phyloP scores from a whole-genome alignment of 176 grass and related monocot genomes.

The Cenchrus purpureus region DNA sequence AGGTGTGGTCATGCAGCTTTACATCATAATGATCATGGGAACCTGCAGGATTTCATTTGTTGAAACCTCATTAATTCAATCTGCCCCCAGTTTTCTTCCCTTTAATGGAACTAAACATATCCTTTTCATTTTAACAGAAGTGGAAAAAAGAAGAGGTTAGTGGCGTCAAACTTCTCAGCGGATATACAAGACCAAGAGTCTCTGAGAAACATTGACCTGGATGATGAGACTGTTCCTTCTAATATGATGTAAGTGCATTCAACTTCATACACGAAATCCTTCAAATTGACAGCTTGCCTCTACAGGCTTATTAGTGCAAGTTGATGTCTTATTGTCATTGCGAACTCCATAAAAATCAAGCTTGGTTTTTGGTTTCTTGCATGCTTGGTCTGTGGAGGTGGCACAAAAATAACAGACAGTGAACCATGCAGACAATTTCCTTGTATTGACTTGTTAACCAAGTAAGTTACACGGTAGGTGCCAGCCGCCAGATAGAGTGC shows the following conservation, averaged over 20 bases:
- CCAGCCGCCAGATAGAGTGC: neutral
- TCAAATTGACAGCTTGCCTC: neutral
- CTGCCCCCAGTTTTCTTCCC: neutral
- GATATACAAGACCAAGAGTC: slow-evolving; percentile 38
- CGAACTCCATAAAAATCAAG: neutral
- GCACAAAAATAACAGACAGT: neutral
- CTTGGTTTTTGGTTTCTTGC: slow-evolving; percentile 12
- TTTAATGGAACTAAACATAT: neutral
- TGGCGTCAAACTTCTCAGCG: slow-evolving; percentile 10
- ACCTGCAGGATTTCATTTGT: slow-evolving; percentile 7
- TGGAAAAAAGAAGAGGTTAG: slow-evolving; percentile 53
- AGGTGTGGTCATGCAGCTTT: slow-evolving; percentile 54
- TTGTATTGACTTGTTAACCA: slow-evolving; percentile 1
- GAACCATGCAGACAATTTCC: neutral
- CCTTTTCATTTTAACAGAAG: slow-evolving; percentile 27
- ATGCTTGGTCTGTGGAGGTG: neutral
- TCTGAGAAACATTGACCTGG: slow-evolving; percentile 1
- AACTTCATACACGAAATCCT: slow-evolving; percentile 1
- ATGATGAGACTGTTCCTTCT: slow-evolving; percentile 23
- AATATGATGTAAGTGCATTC: slow-evolving; percentile 45
- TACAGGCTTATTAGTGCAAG: neutral
- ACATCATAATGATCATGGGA: slow-evolving; percentile 21
- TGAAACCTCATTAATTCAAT: neutral
- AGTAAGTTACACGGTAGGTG: neutral
- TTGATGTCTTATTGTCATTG: neutral